A percentile compares a stretch with the other conserved stretches of the same genome.
phyloP scores from a whole-genome alignment of 805 yeast species.

The Yueomyces sp. region DNA sequence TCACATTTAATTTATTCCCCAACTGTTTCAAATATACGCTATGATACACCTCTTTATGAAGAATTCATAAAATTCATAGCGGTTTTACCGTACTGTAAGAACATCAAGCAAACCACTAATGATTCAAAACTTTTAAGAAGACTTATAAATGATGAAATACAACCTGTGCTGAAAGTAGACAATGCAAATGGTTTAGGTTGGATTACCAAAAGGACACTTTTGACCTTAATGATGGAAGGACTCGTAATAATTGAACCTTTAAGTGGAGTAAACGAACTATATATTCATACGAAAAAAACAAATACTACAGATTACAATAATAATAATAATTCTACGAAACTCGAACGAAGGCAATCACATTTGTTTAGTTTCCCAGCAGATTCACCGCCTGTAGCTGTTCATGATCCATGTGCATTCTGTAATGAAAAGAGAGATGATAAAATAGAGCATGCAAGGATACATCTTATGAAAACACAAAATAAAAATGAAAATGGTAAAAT shows the following conservation, averaged over 20 bases:
- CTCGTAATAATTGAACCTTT: conserved; percentile 77
- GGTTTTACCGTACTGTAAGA: conserved; percentile 21
- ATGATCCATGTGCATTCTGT: conserved; percentile 70
- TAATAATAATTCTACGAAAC: background rate
- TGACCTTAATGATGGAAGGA: conserved; percentile 64
- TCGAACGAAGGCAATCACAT: conserved; percentile 20
- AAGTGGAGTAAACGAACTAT: conserved; percentile 66
- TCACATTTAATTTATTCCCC: conserved; percentile 27
- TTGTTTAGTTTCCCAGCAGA: conserved; percentile 31
- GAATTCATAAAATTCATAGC: conserved; percentile 29
- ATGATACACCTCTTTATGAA: conserved; percentile 26
- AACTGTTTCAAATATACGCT: conserved; percentile 28
- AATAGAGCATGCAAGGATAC: conserved; percentile 66
- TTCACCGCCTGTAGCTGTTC: conserved; percentile 61
- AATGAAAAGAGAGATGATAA: conserved; percentile 63
- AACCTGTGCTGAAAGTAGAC: conserved; percentile 54
- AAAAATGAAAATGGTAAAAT: conserved; percentile 20
- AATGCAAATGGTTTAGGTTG: conserved; percentile 49
- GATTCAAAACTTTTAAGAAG: conserved; percentile 48
- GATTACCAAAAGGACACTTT: conserved; percentile 46
- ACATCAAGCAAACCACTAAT: conserved; percentile 27
- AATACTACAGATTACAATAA: conserved; percentile 3
- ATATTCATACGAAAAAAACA: conserved; percentile 27
- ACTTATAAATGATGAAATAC: conserved; percentile 65
- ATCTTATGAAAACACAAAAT: conserved; percentile 42